These are phyloP conservation scores for Naganishia sp. DNA, from an alignment of 1,284 basidiomycete genomes.

Conservation along the genomic window DNA sequence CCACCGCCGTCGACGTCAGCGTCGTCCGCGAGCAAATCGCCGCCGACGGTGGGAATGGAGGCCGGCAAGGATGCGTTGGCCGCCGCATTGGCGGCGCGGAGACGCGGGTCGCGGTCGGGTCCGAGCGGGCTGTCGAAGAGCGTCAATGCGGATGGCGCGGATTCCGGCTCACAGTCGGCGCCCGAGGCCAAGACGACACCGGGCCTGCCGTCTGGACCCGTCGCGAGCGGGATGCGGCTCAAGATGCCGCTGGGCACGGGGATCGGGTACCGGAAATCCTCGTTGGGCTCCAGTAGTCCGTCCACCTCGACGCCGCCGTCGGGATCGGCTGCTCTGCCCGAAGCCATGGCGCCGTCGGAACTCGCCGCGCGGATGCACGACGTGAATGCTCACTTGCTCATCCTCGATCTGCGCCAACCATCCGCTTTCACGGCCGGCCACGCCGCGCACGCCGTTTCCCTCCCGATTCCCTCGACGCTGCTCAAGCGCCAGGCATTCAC, in stretches of 20 bases:
- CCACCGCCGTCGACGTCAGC: background rate
- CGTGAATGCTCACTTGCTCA: conserved; percentile 50
- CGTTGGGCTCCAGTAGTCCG: background rate
- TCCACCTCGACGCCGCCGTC: conserved; percentile 29
- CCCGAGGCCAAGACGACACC: background rate
- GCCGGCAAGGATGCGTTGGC: conserved; percentile 19
- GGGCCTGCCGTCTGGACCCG: background rate
- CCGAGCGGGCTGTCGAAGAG: conserved; percentile 28
- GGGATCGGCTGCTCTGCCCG: conserved; percentile 35
- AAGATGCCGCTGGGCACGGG: background rate
- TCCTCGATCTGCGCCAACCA: conserved; percentile 87
- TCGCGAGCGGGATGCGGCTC: conserved; percentile 6
- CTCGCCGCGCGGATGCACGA: conserved; percentile 34
- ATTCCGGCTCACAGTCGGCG: background rate
- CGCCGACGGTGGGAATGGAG: background rate
- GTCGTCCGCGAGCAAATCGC: background rate
- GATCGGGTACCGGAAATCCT: background rate
- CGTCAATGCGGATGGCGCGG: background rate
- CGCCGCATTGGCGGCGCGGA: conserved; percentile 24
- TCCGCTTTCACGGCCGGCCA: conserved; percentile 69
- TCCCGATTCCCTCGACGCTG: conserved; percentile 90
- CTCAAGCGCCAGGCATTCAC: conserved; percentile 84
- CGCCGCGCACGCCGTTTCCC: conserved; percentile 71
- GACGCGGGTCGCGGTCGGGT: conserved; percentile 25
- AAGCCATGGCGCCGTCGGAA: conserved; percentile 33